Conservation (phyloP, 2,329 filamentous ascomycete species). For the Coniochaeta sp. region DNA sequence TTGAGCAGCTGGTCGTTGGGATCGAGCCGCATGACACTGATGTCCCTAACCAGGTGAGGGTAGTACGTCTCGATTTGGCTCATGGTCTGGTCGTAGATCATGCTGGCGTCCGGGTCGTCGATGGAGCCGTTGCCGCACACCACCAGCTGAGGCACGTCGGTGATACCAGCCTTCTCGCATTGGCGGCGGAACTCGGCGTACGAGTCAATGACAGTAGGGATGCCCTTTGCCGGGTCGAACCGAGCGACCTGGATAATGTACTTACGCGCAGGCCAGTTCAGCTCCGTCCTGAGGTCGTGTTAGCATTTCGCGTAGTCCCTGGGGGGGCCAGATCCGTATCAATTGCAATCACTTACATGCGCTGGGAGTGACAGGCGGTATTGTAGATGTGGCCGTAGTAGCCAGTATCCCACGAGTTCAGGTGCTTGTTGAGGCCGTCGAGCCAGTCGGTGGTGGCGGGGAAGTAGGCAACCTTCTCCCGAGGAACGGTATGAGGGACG, state of each 20-base stretch:
- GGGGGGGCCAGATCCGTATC: background rate
- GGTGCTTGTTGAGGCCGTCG: constrained; percentile 71
- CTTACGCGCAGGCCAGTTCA: constrained; percentile 52
- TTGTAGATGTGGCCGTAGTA: constrained; percentile 75
- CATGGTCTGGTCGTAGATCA: constrained; percentile 67
- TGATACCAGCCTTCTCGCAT: constrained; percentile 43
- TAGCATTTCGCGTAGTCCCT: background rate
- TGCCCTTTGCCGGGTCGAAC: constrained; percentile 79
- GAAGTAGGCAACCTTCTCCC: constrained; percentile 63
- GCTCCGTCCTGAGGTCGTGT: constrained; percentile 30
- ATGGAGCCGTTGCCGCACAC: constrained; percentile 75
- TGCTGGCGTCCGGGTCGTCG: constrained; percentile 69
- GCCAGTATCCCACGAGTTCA: constrained; percentile 61
- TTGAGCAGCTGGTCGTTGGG: constrained; percentile 78
- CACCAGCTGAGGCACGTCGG: constrained; percentile 61
- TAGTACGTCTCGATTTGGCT: constrained; percentile 57
- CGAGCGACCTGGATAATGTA: constrained; percentile 78
- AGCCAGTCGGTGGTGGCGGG: constrained; percentile 80
- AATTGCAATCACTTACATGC: constrained; percentile 40
- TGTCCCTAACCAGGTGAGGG: constrained; percentile 52
- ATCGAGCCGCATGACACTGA: constrained; percentile 69
- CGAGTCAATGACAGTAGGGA: constrained; percentile 67
- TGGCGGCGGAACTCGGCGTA: constrained; percentile 65
- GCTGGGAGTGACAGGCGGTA: constrained; percentile 47
- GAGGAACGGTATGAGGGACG: constrained; percentile 61